Conservation (phyloP, 768 basidiomycete genomes). For the Leccinum olivaceopallidum region DNA sequence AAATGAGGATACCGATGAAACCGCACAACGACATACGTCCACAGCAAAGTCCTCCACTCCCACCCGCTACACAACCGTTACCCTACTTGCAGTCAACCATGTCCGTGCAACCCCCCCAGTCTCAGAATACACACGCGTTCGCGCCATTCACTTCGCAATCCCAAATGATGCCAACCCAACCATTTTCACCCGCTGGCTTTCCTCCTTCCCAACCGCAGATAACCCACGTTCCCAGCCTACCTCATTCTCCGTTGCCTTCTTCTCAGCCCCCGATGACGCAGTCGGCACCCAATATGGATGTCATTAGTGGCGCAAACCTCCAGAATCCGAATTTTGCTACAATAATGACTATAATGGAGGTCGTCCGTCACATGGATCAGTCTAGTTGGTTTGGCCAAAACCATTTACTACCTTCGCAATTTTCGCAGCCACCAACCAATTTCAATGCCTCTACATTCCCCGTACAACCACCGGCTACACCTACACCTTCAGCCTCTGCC, state of each 20-base stretch:
- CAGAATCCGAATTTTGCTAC: constrained; percentile 26
- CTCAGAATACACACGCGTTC: constrained; percentile 19
- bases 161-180: constrained; percentile 17
- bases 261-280: constrained; percentile 20
- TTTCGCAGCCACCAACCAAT: constrained; percentile 18
- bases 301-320: constrained; percentile 10
- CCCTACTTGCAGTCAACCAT: constrained; percentile 14
- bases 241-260: constrained; percentile 16
- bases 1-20: background rate
- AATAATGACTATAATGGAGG: constrained; percentile 33
- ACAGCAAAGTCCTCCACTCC: constrained; percentile 6
- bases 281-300: constrained; percentile 12
- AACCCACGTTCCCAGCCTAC: constrained; percentile 4
- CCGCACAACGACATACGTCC: background rate
- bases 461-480: constrained; percentile 5
- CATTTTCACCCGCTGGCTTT: constrained; percentile 17
- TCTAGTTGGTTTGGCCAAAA: constrained; percentile 20
- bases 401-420: constrained; percentile 20
- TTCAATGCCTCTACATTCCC: background rate
- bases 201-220: constrained; percentile 21
- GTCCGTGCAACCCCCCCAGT: constrained; percentile 18
- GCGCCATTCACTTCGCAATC: constrained; percentile 19
- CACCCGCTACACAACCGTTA: constrained; percentile 9
- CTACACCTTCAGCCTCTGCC: constrained; percentile 2
- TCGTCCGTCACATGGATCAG: constrained; percentile 32